Base-by-base conservation (phyloP, 768 basidiomycete species). In the Mycena alexandri region DNA sequence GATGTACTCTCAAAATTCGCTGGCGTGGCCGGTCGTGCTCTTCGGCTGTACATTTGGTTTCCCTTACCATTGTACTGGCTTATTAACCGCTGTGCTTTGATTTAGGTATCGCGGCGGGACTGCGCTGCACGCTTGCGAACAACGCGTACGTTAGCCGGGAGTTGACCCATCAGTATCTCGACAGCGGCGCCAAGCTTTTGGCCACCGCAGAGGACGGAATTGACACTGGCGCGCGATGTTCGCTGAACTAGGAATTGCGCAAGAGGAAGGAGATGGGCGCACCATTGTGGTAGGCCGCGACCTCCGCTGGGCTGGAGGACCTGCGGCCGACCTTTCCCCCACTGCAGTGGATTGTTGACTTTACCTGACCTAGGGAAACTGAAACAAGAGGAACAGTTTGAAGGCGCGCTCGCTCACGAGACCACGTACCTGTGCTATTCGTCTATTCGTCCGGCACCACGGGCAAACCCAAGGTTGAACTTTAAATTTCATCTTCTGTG, bases 51-150 rank as follows among this genome's bases (percentile, higher is more conserved):
- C 25, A 33, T 52, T 17, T 81, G 50, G 13, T 34, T 22, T 78
- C 73, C 24, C 16, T 33, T 42, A 36, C 44, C 25, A 19, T 43
- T 34, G 24, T 7, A 6, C 11, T 3, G 25, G 7, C 7, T 52
- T 11, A 38, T 42, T n/a, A 22, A 53, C 52, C 33, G 24, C 10
- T 52, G 60, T 52, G 60, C 52, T 44, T 38, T 50, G 51, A 51
- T 43, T 34, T 46, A 54, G 76, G 77, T 74, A 79, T 89, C 50
- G 90, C 93, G 0, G 91, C 90, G 0, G 92, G 92, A 2, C 73
- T 93, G 13, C 79, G 86, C 48, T 85, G 86, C 60, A 93, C 93
- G 0, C 86, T 92, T 13, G 91, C 91, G n/a, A 96, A 94, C 75
- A 89, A 84, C 62, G 83, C 83, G 0, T 95, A 92, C 72, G 90